Base-by-base conservation (phyloP, 2,329 filamentous ascomycete genomes). In the Botrytis deweyae region DNA sequence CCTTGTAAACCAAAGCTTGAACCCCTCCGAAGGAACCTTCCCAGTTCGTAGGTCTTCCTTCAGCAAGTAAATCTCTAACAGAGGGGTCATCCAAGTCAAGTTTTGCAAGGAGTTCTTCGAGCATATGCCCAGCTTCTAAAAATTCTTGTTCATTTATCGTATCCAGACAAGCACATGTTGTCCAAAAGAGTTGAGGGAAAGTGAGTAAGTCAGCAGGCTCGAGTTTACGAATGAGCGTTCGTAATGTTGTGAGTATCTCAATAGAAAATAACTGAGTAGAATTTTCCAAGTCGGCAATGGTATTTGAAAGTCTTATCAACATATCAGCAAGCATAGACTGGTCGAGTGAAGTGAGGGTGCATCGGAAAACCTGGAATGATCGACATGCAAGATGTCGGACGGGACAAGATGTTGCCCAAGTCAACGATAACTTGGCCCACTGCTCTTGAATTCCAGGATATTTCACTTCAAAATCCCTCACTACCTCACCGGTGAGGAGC, bases 131-230 rank as follows among this genome's bases (percentile, higher is more conserved):
- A 36, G 93, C 94, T 81, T 98, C 96, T 75, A 96, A 88, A 76
- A 97, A 99, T 80, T 99, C 96, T 36, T 92, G 89, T 83, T 99
- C 97, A 77, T 98, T 97, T 80, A 98, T 97, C 0, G 96, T 98
- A 80, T 98, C 95, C 33, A 99, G 85, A 81, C 96, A 99, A 18
- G 96, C 96, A 79, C 95, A 98, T 0, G 93, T 97, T 0, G 95
- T 97, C 97, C 97, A 99, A 83, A 99, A 98, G 1, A 99, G 86
- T 80, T 98, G 95, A 2, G 96, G 96, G 77, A 97, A 98, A n/a
- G 91, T 90, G 66, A 97, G 83, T 2, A 99, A 86, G 80, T 95
- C 92, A 55, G 92, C 88, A 0, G 92, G 87, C 33, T 95, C 91
- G 42, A 98, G 85, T 72, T 95, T 96, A 77, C 90, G 88, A 73